Conservation (phyloP, 1,139 yeast genomes). For the Nakaseomyces sp. region DNA sequence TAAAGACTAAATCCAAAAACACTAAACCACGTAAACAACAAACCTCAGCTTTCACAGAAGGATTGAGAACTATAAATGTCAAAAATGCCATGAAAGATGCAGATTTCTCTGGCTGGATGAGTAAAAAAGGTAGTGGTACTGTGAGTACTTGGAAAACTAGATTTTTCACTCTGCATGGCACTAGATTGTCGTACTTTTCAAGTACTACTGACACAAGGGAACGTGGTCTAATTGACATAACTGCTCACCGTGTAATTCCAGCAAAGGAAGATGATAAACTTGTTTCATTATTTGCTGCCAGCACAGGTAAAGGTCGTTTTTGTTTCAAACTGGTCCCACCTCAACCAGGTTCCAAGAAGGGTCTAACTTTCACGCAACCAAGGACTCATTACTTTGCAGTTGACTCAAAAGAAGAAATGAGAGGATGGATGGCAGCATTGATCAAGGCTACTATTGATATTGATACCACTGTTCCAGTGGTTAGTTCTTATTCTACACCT, state of each 20-base stretch:
- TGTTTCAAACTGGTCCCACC: conserved; percentile 95
- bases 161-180: conserved; percentile 83
- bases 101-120: conserved; percentile 88
- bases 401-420: conserved; percentile 82
- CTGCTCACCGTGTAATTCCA: conserved; percentile 86
- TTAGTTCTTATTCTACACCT: conserved; percentile 91
- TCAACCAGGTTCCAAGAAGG: conserved; percentile 93
- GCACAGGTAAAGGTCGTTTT: conserved; percentile 85
- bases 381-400: conserved; percentile 94
- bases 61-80: conserved; percentile 69
- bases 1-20: conserved; percentile 20
- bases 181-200: conserved; percentile 80
- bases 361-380: conserved; percentile 92
- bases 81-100: conserved; percentile 72
- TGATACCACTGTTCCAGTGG: conserved; percentile 86
- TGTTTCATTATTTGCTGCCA: conserved; percentile 80
- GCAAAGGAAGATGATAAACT: conserved; percentile 65
- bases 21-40: conserved; percentile 40
- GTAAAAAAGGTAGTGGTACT: conserved; percentile 80
- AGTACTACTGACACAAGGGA: conserved; percentile 75
- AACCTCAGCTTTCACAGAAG: conserved; percentile 92
- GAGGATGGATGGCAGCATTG: conserved; percentile 89
- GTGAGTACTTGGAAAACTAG: conserved; percentile 86
- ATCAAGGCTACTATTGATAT: conserved; percentile 95
- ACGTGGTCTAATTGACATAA: conserved; percentile 88